Evolutionary conservation across 192 early-diverging fungal species (phyloP).

Genomic region (Coemansia umbellata): DNA sequence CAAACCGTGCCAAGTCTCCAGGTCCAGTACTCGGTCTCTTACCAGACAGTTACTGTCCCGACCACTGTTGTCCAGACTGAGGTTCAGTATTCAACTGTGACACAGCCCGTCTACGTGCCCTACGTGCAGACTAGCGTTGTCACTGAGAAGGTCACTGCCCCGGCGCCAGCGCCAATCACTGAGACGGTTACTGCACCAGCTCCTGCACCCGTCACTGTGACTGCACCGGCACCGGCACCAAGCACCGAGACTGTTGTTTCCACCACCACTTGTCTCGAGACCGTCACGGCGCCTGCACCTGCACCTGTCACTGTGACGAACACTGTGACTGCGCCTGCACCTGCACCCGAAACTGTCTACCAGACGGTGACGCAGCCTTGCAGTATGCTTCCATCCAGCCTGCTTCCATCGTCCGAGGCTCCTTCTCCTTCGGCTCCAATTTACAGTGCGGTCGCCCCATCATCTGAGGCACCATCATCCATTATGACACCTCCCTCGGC

Average conservation of each 20-base stretch:
- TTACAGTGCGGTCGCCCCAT: constrained; percentile 12
- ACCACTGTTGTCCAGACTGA: constrained; percentile 32
- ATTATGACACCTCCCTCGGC: not conserved
- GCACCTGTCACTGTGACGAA: constrained; percentile 10
- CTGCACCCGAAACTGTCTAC: constrained; percentile 25
- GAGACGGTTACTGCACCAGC: constrained; percentile 10
- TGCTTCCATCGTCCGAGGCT: constrained; percentile 10
- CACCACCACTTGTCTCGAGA: not conserved
- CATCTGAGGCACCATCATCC: constrained; percentile 10
- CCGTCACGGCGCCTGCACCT: constrained; percentile 11
- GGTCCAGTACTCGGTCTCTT: constrained; percentile 20
- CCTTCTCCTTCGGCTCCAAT: not conserved
- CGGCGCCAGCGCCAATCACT: constrained; percentile 20
- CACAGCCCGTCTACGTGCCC: constrained; percentile 47
- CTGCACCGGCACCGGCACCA: constrained; percentile 24
- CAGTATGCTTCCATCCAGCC: not conserved
- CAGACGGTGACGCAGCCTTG: constrained; percentile 14
- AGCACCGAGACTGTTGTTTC: constrained; percentile 11
- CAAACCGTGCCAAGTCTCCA: constrained; percentile 31
- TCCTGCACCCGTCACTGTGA: constrained; percentile 15
- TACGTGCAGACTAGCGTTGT: constrained; percentile 48
- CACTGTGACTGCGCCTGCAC: constrained; percentile 24
- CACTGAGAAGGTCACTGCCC: constrained; percentile 17
- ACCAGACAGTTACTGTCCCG: constrained; percentile 21
- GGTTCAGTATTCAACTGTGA: constrained; percentile 35